Percentiles rank a stretch among this genome's conserved stretches.
Evolutionary conservation across 129 eudicot genomes (phyloP).

Genomic region (Flaveria robusta): DNA sequence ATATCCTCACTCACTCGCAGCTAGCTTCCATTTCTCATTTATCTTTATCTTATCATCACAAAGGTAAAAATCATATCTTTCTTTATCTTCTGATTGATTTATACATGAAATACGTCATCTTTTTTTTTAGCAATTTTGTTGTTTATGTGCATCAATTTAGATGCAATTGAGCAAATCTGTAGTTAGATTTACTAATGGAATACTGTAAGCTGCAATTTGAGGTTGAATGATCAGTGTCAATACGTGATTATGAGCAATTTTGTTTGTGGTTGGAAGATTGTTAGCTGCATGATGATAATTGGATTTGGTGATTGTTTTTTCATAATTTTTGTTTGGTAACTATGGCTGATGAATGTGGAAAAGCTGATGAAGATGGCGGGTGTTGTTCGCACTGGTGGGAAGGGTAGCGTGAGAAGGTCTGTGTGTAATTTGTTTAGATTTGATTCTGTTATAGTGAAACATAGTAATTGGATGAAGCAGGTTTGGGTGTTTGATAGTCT

Average conservation of each 20-base stretch:
- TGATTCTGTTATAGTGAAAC: not conserved
- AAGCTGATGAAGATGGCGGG: conserved; percentile 85
- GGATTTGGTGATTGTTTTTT: too few relatives aligned
- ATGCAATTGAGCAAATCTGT: not conserved
- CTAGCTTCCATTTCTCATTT: not conserved
- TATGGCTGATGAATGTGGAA: conserved; percentile 70
- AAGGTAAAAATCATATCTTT: conserved; percentile 9
- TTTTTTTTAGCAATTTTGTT: not conserved
- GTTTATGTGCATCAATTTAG: not conserved
- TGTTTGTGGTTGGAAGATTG: not conserved
- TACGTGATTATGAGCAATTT: not conserved
- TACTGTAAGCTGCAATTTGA: not conserved
- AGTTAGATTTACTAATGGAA: not conserved
- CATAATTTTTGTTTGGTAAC: not conserved
- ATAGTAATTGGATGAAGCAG: not conserved
- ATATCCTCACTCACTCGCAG: conserved; percentile 4
- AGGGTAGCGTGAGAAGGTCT: conserved; percentile 69
- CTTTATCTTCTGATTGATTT: not conserved
- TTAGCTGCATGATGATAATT: not conserved
- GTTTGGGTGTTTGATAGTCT: not conserved
- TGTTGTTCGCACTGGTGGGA: conserved; percentile 74
- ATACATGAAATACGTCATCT: not conserved
- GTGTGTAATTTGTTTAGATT: not conserved
- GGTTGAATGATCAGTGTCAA: not conserved
- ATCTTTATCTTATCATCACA: conserved; percentile 10